phyloP scores from a whole-genome alignment of 352 stramenopile genomes.

The Phytopythium cucurbitacearum region DNA sequence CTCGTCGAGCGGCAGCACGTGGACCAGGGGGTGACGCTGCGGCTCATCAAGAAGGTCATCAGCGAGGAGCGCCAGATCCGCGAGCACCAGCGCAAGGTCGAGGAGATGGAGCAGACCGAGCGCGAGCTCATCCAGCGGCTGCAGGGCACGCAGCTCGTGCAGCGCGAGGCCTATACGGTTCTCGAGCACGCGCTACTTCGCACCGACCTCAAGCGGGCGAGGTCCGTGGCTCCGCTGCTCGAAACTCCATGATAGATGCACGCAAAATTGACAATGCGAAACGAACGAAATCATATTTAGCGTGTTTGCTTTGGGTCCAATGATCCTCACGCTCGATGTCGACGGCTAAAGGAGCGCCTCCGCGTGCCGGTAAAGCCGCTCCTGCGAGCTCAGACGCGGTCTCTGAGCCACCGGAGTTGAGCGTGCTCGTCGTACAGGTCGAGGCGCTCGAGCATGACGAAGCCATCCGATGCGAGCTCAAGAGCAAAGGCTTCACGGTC shows the following conservation, averaged over 20 bases:
- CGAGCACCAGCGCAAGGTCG: conserved; percentile 43
- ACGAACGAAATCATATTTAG: too few species aligned
- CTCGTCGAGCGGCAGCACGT: conserved; percentile 33
- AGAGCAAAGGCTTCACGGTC: conserved; percentile 35
- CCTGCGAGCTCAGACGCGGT: too few species aligned
- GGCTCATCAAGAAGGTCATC: conserved; percentile 62
- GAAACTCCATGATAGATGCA: too few species aligned
- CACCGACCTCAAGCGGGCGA: conserved; percentile 3
- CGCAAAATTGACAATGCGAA: too few species aligned
- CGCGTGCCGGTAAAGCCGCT: too few species aligned
- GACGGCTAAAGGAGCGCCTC: too few species aligned
- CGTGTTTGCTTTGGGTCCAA: too few species aligned
- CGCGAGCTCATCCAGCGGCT: conserved; percentile 57
- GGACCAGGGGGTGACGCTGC: conserved; percentile 40
- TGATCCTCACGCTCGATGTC: too few species aligned
- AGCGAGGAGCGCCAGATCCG: conserved; percentile 55
- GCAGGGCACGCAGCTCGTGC: conserved; percentile 66
- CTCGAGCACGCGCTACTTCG: conserved; percentile 64
- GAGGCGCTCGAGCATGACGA: conserved; percentile 55
- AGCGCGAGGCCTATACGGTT: conserved; percentile 67
- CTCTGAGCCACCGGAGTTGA: conserved; percentile 16
- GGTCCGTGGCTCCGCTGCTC: too few species aligned
- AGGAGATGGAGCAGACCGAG: conserved; percentile 69
- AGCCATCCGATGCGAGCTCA: conserved; percentile 42
- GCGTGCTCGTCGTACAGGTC: conserved; percentile 51